These are phyloP conservation scores for Nicotiana attenuata DNA, from an alignment of 257 asterid species.

Conservation along the genomic window DNA sequence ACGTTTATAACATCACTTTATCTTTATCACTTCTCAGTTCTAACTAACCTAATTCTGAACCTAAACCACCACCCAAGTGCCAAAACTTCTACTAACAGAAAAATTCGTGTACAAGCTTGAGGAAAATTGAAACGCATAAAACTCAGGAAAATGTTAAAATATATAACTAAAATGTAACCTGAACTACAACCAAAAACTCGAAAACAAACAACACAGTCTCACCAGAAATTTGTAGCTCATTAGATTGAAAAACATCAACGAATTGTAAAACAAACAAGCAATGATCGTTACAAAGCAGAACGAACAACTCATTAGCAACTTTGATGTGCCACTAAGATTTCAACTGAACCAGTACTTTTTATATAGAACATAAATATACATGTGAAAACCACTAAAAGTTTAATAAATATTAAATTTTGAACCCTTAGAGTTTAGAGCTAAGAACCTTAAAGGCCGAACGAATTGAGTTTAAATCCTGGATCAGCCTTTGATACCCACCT, in stretches of 20 bases:
- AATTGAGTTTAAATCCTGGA: too few species aligned
- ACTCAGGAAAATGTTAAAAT: background rate
- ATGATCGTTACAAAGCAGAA: background rate
- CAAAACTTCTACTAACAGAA: background rate
- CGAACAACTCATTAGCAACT: background rate
- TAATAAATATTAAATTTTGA: too few species aligned
- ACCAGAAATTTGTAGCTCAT: background rate
- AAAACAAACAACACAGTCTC: background rate
- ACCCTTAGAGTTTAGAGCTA: too few species aligned
- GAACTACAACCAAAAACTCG: background rate
- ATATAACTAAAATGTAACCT: background rate
- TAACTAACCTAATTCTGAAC: background rate
- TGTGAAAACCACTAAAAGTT: too few species aligned
- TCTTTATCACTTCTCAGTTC: background rate
- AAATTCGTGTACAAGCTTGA: background rate
- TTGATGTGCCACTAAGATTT: background rate
- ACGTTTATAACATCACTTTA: too few species aligned
- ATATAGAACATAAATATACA: too few species aligned
- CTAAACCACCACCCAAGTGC: background rate
- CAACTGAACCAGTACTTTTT: too few species aligned
- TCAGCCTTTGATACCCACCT: slow-evolving; percentile 7
- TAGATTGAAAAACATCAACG: background rate
- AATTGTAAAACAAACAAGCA: background rate
- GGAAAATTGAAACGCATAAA: background rate
- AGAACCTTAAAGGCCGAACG: too few species aligned